Evolutionary conservation across 2,329 filamentous ascomycete genomes (phyloP), one percentile per base, ranked within the genome.

Genomic region (Colletotrichum horii): DNA sequence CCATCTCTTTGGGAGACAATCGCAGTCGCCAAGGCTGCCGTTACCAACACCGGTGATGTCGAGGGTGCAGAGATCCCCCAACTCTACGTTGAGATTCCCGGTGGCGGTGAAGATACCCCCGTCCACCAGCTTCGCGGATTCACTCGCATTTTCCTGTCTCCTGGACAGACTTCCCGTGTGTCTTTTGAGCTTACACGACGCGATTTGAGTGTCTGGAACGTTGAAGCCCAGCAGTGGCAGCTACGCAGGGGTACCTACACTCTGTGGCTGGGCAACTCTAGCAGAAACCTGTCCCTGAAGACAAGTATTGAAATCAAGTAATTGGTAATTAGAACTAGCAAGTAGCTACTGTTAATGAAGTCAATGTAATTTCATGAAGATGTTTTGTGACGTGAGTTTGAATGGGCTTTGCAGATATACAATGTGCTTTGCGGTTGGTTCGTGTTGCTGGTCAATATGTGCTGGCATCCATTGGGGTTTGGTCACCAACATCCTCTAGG

Each of bases 171-270:
- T 4, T n/a, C 83, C 19, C 87, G 83, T 0, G 83, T 92, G 0
- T 82, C 79, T 0, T 90, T 94, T 71, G 80, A 85, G 30, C 80
- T 94, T 52, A 93, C 88, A 22, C 87, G 93, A 55, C 88, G 92
- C 75, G 93, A 94, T 79, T 79, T 94, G 65, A 94, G 92, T 81
- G 86, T 91, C 30, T 94, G 93, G 93, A 91, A 94, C 80, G 87
- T 89, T 6, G 83, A 81, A 3, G 86, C 86, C 36, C 92, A 94
- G 83, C 89, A 90, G 79, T 94, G 93, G 93, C 84, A 85, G 60
- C 79, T 92, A 68, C 85, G 84, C 66, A 83, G 80, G 26, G 89
- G 89, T 0, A 79, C 81, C 15, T 90, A 89, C 75, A 78, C 75
- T 4, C 73, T 91, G 6, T 86, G 80, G 71, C 85, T 90, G 5